Evolutionary conservation across 805 yeast genomes (phyloP).

Genomic region (Naumovozyma baii): DNA sequence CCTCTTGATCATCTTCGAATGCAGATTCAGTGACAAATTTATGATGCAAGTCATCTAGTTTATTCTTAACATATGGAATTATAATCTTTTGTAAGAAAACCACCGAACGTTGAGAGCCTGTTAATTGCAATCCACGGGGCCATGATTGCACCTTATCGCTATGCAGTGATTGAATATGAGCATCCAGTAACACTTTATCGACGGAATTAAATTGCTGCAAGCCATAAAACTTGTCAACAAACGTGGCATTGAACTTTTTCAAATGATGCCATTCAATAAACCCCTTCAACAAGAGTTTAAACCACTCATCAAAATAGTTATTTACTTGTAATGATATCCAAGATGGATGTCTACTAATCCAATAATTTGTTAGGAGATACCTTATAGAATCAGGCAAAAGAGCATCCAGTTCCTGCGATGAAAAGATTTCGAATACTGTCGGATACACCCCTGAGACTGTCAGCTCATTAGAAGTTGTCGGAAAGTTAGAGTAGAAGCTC

Average conservation of each 20-base stretch:
- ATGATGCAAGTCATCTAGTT: slow-evolving; percentile 56
- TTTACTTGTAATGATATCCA: slow-evolving; percentile 52
- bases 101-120: slow-evolving; percentile 41
- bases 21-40: slow-evolving; percentile 49
- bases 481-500: slow-evolving; percentile 28
- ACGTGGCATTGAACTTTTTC: slow-evolving; percentile 68
- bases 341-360: slow-evolving; percentile 66
- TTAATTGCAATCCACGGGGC: slow-evolving; percentile 35
- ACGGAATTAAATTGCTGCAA: slow-evolving; percentile 45
- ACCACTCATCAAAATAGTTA: slow-evolving; percentile 57
- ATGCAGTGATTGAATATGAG: slow-evolving; percentile 4
- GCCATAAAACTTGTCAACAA: slow-evolving; percentile 90
- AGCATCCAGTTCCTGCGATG: slow-evolving; percentile 68
- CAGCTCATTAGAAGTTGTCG: slow-evolving; percentile 11
- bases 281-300: slow-evolving; percentile 52
- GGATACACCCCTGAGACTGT: slow-evolving; percentile 35
- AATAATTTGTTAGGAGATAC: slow-evolving; percentile 67
- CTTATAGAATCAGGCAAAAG: slow-evolving; percentile 76
- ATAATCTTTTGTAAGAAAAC: slow-evolving; percentile 54
- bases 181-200: slow-evolving; percentile 11
- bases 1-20: slow-evolving; percentile 32
- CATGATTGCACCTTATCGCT: slow-evolving; percentile 7
- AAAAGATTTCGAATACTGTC: slow-evolving; percentile 78
- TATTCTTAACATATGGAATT: slow-evolving; percentile 58
- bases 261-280: slow-evolving; percentile 63